Percentiles rank a stretch among this genome's conserved stretches.
These are phyloP conservation scores for Aspergillus calidoustus DNA, from an alignment of 2,329 filamentous ascomycete species.

Conservation along the genomic window DNA sequence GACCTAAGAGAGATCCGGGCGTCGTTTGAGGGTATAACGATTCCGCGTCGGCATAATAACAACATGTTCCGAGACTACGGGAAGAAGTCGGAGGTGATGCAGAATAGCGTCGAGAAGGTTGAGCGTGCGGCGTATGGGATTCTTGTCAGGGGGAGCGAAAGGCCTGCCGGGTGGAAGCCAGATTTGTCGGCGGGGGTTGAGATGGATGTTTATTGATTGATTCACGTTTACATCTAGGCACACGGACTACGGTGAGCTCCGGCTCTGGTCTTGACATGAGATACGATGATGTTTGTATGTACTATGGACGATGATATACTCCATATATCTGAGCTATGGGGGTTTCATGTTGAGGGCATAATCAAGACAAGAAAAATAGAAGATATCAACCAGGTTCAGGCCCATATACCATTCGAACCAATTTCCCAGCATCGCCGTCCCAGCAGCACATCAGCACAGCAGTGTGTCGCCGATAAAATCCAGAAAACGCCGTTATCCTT, in stretches of 20 bases:
- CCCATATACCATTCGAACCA: neutral
- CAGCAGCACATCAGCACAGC: neutral
- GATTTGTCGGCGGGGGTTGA: conserved; percentile 61
- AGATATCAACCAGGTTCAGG: neutral
- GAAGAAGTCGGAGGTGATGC: conserved; percentile 86
- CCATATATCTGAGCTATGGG: neutral
- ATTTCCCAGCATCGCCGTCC: neutral
- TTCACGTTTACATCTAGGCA: neutral
- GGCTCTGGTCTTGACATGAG: neutral
- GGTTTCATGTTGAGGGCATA: neutral
- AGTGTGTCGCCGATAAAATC: neutral
- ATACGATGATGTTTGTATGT: neutral
- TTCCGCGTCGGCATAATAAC: conserved; percentile 50
- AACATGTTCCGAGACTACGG: conserved; percentile 65
- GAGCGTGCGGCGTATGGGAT: conserved; percentile 89
- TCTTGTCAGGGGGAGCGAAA: conserved; percentile 82
- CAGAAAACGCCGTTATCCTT: neutral
- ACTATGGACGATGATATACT: neutral
- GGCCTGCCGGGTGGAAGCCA: conserved; percentile 90
- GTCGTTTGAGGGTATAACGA: conserved; percentile 74
- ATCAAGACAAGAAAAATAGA: neutral
- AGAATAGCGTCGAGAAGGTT: conserved; percentile 88
- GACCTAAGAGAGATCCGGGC: conserved; percentile 81
- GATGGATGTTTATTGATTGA: conserved; percentile 43
- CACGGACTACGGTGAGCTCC: neutral